A percentile compares a stretch with the other conserved stretches of the same genome.
phyloP scores from a whole-genome alignment of 1,139 yeast species.

The Zhuliangozyma blackwelliae region DNA sequence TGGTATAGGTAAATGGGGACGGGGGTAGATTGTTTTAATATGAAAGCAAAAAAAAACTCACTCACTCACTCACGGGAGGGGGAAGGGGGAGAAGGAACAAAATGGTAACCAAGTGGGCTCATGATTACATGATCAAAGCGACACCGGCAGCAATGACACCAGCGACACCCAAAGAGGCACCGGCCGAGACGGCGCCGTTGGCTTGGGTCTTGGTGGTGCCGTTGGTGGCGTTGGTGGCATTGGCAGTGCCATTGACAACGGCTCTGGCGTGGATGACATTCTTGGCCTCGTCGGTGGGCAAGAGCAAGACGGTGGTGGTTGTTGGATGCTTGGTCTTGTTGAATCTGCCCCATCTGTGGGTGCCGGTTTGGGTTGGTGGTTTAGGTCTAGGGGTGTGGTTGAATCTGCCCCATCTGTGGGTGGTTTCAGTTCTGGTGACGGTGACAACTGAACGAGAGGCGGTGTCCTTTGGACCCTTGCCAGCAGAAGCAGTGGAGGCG shows the following conservation, averaged over 20 bases:
- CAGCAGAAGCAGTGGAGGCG: conserved; percentile 18
- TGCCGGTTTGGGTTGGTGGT: conserved; percentile 28
- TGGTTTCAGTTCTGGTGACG: conserved; percentile 14
- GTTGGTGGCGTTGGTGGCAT: conserved; percentile 9
- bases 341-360: conserved; percentile 43
- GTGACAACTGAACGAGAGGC: conserved; percentile 8
- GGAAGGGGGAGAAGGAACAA: too few relatives aligned
- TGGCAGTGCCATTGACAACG: conserved; percentile 7
- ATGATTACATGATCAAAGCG: conserved; percentile 18
- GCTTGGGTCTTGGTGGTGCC: conserved; percentile 13
- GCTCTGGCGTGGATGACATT: conserved; percentile 9
- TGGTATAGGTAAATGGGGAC: too few relatives aligned
- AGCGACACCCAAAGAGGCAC: conserved; percentile 27
- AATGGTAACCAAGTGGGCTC: too few relatives aligned
- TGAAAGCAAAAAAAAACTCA: too few relatives aligned
- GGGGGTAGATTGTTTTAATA: too few relatives aligned
- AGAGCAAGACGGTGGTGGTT: conserved; percentile 21
- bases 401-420: conserved; percentile 39
- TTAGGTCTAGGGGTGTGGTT: conserved; percentile 34
- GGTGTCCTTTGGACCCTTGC: conserved; percentile 10
- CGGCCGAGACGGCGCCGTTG: conserved; percentile 18
- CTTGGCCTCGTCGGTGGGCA: conserved; percentile 12
- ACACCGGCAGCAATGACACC: conserved; percentile 35
- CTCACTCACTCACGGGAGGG: too few relatives aligned
- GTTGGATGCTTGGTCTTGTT: conserved; percentile 31